Base-by-base conservation (phyloP, 495 filamentous ascomycete genomes). In the Penicillium verhagenii region DNA sequence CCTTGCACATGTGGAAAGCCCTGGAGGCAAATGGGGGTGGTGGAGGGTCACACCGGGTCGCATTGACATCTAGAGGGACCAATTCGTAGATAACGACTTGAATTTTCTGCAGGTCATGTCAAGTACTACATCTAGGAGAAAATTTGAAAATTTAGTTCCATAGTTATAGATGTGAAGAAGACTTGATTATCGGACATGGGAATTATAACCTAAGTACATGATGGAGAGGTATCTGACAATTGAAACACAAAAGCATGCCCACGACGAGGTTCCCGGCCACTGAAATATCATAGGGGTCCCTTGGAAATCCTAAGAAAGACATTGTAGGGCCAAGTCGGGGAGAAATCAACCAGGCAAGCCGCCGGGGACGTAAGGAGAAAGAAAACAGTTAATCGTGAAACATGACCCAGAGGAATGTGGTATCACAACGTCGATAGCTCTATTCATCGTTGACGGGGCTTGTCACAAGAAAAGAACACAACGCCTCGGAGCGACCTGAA, bases 221-320 rank as follows among this genome's bases (percentile, higher is more conserved):
- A 53, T 58, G 63, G 59, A 67, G 68, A 75, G 72, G 70, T 76
- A 76, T 74, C 71, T 72, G 66, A 63, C 60, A 60, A 58, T 47
- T 56, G 55, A 53, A 53, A 48, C 46, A 46, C 38, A 43, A 46
- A 42, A 47, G 33, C 35, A 60, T 54, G 47, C 52, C 52, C 29
- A 38, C 49, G 38, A 8, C 21, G 28, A 52, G 43, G 11, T 31
- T 29, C 26, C 23, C 21, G 37, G 37, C 54, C 42, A 23, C 50
- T 47, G 49, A 53, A 38, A 61, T 53, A 57, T 55, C 47, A 49
- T 24, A 55, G 28, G 13, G 28, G 28, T 6, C 6, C 16, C 18
- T 20, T 6, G 18, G 4, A 35, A n/a, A 35, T 13, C 33, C 33
- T 16, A 35, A n/a, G 33, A 33, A 13, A 33, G 26, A 29, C 16